phyloP scores from a whole-genome alignment of 2,329 filamentous ascomycete species.

The Fusarium aywerte region DNA sequence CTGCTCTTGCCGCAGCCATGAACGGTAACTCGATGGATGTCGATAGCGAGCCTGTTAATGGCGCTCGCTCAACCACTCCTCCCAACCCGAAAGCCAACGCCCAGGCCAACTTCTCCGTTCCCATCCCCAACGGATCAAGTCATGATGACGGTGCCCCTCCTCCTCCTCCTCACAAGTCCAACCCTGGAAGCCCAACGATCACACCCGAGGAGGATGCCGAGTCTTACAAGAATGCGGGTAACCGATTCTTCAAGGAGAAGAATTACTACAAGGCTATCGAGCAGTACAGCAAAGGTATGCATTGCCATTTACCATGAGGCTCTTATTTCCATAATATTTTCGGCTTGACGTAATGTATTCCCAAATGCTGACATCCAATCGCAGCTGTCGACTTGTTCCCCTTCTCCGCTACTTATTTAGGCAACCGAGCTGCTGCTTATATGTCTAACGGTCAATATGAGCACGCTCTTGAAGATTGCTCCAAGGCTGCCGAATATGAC shows the following conservation, averaged over 20 bases:
- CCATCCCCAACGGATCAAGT: constrained; percentile 61
- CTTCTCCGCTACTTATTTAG: constrained; percentile 86
- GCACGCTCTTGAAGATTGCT: constrained; percentile 87
- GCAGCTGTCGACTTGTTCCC: constrained; percentile 89
- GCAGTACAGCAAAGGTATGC: constrained; percentile 92
- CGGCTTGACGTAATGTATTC: constrained; percentile 2
- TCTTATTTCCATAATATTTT: neutral
- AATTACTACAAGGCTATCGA: constrained; percentile 89
- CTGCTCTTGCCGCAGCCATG: constrained; percentile 70
- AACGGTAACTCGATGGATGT: constrained; percentile 78
- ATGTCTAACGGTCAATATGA: constrained; percentile 86
- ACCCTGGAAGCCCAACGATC: constrained; percentile 67
- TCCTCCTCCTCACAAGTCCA: constrained; percentile 78
- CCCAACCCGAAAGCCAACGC: constrained; percentile 52
- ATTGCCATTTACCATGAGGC: neutral
- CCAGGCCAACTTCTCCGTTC: constrained; percentile 61
- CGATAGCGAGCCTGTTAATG: constrained; percentile 71
- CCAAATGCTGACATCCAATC: constrained; percentile 34
- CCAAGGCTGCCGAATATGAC: constrained; percentile 82
- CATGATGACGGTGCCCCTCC: constrained; percentile 64
- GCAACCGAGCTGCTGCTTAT: constrained; percentile 93
- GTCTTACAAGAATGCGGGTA: constrained; percentile 89
- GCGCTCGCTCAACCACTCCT: constrained; percentile 61
- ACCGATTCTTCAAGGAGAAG: constrained; percentile 96
- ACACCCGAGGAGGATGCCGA: constrained; percentile 80